phyloP scores from a whole-genome alignment of 306 rosid genomes.

The Citrullus amarus region DNA sequence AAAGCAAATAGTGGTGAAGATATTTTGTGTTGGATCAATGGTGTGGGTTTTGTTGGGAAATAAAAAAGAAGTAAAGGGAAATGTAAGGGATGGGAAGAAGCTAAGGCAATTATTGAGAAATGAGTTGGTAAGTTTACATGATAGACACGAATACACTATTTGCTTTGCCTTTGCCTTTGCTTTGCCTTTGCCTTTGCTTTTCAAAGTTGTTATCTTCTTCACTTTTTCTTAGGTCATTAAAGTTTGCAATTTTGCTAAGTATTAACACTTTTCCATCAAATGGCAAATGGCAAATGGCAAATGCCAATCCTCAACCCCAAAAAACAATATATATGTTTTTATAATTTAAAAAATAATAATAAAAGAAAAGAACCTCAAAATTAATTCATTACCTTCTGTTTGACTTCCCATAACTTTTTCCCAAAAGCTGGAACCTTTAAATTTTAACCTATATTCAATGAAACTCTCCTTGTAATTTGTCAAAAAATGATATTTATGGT shows the following conservation, averaged over 20 bases:
- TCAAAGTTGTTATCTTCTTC: conserved; percentile 7
- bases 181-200: neutral
- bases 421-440: neutral
- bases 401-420: neutral
- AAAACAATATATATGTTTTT: neutral
- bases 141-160: conserved; percentile 6
- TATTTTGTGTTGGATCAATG: neutral
- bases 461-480: neutral
- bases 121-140: conserved; percentile 4
- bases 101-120: conserved; percentile 4
- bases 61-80: neutral
- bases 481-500: neutral
- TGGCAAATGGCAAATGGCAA: neutral
- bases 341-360: neutral
- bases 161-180: neutral
- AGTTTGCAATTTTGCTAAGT: neutral
- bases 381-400: neutral
- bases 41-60: neutral
- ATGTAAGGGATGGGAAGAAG: neutral
- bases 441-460: neutral
- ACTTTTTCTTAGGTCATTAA: conserved; percentile 3
- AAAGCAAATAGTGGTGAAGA: neutral
- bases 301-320: neutral
- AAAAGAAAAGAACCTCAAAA: neutral
- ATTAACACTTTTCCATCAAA: neutral